Evolutionary conservation across 208 protist genomes (phyloP), one percentile per base, ranked within the genome.

Genomic region (Crithidia mellificae): DNA sequence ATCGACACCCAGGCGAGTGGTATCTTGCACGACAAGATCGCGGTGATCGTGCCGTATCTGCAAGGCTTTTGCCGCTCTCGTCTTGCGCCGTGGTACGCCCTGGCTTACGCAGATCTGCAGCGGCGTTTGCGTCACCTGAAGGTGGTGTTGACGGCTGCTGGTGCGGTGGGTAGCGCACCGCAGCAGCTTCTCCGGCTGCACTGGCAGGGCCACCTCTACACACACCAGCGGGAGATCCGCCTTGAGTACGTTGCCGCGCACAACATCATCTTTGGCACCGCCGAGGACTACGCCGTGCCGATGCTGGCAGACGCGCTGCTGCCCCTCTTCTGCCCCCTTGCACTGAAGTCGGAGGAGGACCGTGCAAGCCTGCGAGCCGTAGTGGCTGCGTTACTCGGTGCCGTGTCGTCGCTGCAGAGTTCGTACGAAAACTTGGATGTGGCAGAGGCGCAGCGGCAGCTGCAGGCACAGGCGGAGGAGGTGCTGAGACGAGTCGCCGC

Each of bases 251-350:
- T 95, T 5, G 63, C 59, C n/a, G 74, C 72, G 44, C 85, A 91
- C 68, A 83, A 91, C 75, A 80, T 81, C 17, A 24, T 95, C 12
- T 95, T 93, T 70, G 85, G 84, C 25, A 73, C 46, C 1, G 70
- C 79, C 17, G 85, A 77, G 47, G 63, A 73, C 44, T 82, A 81
- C 52, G 68, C 80, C 5, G 53, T 78, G 7, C 63, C 41, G 41
- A 68, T 90, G 64, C 59, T 80, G 24, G 69, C 87, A 6, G 77
- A 84, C 6, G 80, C 70, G 3, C 65, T 79, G 61, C 47, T 74
- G 54, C 56, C 62, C 27, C 41, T 95, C 15, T 92, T 93, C 52
- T 57, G 84, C 17, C 74, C 74, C 2, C 3, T 64, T 11, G 29
- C 59, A 1, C 25, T 64, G 38, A 19, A 6, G 2, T 22, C 11